Evolutionary conservation across 73 alveolate species (phyloP).

Genomic region (Blepharisma stoltei): DNA sequence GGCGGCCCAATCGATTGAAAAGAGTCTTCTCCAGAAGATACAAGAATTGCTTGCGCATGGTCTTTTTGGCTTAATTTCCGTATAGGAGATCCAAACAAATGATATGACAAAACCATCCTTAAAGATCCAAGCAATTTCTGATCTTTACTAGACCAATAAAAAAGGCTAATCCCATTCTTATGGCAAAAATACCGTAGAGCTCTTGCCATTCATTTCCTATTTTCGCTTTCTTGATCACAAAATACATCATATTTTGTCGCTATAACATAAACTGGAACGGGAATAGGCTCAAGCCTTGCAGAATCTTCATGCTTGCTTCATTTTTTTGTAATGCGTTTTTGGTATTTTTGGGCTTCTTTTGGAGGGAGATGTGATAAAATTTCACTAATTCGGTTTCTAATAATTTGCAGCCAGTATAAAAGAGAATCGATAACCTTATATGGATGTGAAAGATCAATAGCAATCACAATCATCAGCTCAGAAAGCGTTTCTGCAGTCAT

Average conservation of each 20-base stretch:
- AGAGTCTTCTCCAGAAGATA: background rate
- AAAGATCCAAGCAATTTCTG: background rate
- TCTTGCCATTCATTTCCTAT: constrained; percentile 56
- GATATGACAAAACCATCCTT: background rate
- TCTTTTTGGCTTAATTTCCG: background rate
- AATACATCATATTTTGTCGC: constrained; percentile 60
- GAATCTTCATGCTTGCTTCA: constrained; percentile 38
- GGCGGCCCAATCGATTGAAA: constrained; percentile 22
- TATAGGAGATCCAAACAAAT: background rate
- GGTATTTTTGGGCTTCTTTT: constrained; percentile 19
- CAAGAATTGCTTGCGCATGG: constrained; percentile 11
- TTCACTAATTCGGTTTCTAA: constrained; percentile 43
- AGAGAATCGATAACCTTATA: constrained; percentile 49
- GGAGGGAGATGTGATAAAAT: background rate
- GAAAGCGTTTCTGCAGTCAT: constrained; percentile 30
- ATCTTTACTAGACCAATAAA: constrained; percentile 2
- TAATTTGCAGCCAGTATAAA: constrained; percentile 40
- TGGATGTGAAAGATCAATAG: constrained; percentile 52
- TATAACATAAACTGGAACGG: constrained; percentile 15
- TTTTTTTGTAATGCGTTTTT: constrained; percentile 33
- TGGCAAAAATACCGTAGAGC: constrained; percentile 56
- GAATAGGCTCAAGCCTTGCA: background rate
- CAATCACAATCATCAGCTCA: constrained; percentile 36
- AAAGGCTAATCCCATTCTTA: constrained; percentile 33
- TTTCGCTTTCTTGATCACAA: constrained; percentile 56